Evolutionary conservation across 805 yeast species (phyloP).

Genomic region (Cyberlindnera lachancei): DNA sequence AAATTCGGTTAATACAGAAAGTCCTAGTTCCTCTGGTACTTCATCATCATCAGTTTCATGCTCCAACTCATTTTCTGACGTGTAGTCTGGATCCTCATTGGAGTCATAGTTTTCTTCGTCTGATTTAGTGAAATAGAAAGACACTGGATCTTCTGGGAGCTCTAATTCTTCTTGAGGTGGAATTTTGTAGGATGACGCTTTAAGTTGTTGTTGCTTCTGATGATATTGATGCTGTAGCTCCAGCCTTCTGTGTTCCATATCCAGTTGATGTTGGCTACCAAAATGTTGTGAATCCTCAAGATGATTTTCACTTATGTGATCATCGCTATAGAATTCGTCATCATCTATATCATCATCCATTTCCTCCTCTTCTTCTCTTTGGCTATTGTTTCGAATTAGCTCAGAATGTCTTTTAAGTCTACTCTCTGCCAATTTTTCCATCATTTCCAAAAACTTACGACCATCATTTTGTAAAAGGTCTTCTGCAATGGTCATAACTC

Average conservation of each 20-base stretch:
- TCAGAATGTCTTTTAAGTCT: slow-evolving; percentile 27
- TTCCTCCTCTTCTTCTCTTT: slow-evolving; percentile 24
- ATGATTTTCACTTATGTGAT: slow-evolving; percentile 16
- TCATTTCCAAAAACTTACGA: slow-evolving; percentile 66
- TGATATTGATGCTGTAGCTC: too few relatives aligned
- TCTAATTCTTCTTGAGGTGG: slow-evolving; percentile 5
- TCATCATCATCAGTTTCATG: slow-evolving; percentile 16
- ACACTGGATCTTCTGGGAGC: slow-evolving; percentile 12
- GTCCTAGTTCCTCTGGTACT: slow-evolving; percentile 6
- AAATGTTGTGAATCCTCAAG: slow-evolving; percentile 7
- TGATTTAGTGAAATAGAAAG: slow-evolving; percentile 5
- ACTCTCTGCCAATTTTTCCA: slow-evolving; percentile 65
- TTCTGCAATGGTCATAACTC: slow-evolving; percentile 62
- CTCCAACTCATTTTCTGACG: slow-evolving; percentile 5
- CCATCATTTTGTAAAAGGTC: slow-evolving; percentile 75
- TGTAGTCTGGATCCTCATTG: slow-evolving; percentile 9
- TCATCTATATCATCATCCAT: too few relatives aligned
- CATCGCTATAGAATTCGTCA: slow-evolving; percentile 22
- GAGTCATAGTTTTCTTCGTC: slow-evolving; percentile 20
- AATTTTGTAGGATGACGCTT: slow-evolving; percentile 5
- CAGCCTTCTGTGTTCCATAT: too few relatives aligned
- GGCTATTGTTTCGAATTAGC: slow-evolving; percentile 12
- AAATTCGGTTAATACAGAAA: slow-evolving; percentile 5
- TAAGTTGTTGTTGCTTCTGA: neutral
- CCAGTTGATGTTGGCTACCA: slow-evolving; percentile 1